A percentile compares a stretch with the other conserved stretches of the same genome.
These are phyloP conservation scores for Aspergillus pseudonomiae DNA, from an alignment of 2,329 filamentous ascomycete genomes.

Conservation along the genomic window DNA sequence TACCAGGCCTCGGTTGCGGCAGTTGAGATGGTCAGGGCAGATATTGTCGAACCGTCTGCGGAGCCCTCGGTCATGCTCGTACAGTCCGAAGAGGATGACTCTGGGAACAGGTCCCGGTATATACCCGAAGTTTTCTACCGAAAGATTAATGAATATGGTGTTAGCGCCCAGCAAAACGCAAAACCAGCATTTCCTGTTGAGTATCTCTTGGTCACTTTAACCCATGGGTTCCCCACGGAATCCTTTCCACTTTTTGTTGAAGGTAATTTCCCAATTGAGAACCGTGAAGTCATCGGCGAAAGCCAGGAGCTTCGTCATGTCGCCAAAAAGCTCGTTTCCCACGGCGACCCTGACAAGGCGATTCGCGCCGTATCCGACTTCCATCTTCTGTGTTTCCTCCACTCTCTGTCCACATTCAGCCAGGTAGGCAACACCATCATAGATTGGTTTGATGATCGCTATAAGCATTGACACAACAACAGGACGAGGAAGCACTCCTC, in stretches of 20 bases:
- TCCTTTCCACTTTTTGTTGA: slow-evolving; percentile 74
- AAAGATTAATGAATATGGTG: slow-evolving; percentile 92
- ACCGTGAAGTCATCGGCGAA: slow-evolving; percentile 83
- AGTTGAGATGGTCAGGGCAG: slow-evolving; percentile 93
- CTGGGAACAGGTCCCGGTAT: slow-evolving; percentile 72
- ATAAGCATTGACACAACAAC: slow-evolving; percentile 11
- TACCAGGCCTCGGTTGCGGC: slow-evolving; percentile 96
- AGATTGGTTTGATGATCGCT: background rate
- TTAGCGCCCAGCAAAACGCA: slow-evolving; percentile 94
- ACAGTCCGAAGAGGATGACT: slow-evolving; percentile 80
- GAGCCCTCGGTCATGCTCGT: slow-evolving; percentile 95
- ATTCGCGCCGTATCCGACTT: slow-evolving; percentile 83
- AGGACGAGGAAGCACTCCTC: slow-evolving; percentile 89
- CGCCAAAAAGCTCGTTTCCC: slow-evolving; percentile 68
- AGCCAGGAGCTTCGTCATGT: slow-evolving; percentile 75
- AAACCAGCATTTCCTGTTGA: slow-evolving; percentile 96
- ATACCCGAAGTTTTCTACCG: slow-evolving; percentile 98
- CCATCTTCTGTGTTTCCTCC: slow-evolving; percentile 87
- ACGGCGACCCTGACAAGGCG: slow-evolving; percentile 63
- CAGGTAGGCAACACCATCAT: slow-evolving; percentile 63
- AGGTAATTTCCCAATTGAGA: slow-evolving; percentile 83
- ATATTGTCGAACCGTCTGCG: slow-evolving; percentile 92
- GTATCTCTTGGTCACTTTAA: slow-evolving; percentile 92
- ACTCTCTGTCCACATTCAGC: slow-evolving; percentile 76
- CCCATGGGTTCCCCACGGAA: slow-evolving; percentile 88